phyloP scores from a whole-genome alignment of 306 rosid species.

The Lithocarpus polystachyus region DNA sequence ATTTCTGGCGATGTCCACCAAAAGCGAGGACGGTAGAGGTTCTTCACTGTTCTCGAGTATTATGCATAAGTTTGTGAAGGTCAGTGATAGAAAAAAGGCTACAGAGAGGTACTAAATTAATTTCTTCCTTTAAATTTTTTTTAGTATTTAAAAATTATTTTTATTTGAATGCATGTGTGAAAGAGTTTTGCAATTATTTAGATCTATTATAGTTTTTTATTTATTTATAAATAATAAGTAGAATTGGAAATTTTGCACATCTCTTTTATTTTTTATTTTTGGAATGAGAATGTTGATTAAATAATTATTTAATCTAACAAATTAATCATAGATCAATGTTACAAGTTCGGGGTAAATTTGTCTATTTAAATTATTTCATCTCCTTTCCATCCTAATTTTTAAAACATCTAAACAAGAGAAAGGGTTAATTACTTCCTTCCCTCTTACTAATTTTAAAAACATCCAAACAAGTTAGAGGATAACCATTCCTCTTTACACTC shows the following conservation, averaged over 20 bases:
- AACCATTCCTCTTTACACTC: too few relatives aligned
- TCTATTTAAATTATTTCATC: too few relatives aligned
- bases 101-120: conserved; percentile 39
- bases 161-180: background rate
- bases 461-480: too few relatives aligned
- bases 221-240: background rate
- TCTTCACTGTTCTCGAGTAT: conserved; percentile 67
- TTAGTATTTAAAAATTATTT: conserved; percentile 11
- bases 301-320: too few relatives aligned
- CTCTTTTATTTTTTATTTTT: background rate
- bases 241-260: background rate
- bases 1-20: conserved; percentile 32
- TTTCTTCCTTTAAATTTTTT: background rate
- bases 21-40: conserved; percentile 28
- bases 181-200: background rate
- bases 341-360: too few relatives aligned
- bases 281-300: too few relatives aligned
- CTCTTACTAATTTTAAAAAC: too few relatives aligned
- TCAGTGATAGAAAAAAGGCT: conserved; percentile 33
- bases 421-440: too few relatives aligned
- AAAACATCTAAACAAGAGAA: too few relatives aligned
- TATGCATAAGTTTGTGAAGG: conserved; percentile 76
- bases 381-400: too few relatives aligned
- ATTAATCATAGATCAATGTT: too few relatives aligned
- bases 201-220: background rate